phyloP scores from a whole-genome alignment of 177 flowering plant species.

The Vitis hybrid region DNA sequence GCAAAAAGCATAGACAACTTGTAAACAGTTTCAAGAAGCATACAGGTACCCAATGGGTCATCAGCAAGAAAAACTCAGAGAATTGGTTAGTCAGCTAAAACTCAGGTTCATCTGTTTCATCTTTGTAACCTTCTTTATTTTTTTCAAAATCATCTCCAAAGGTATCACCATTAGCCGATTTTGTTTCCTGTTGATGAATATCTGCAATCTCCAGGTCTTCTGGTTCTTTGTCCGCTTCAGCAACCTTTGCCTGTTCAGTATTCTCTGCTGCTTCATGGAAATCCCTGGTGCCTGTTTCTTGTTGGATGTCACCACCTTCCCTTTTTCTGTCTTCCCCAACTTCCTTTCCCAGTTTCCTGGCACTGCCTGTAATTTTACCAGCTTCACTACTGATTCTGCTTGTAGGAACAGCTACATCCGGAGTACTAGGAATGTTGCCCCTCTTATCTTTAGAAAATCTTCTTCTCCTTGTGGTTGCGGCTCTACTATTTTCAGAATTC shows the following conservation, averaged over 20 bases:
- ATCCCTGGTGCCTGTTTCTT: not conserved
- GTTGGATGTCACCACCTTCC: slow-evolving; percentile 8
- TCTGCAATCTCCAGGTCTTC: slow-evolving; percentile 15
- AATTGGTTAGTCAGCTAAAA: slow-evolving; percentile 15
- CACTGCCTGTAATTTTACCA: not conserved
- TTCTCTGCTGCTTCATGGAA: not conserved
- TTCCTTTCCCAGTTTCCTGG: not conserved
- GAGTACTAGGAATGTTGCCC: not conserved
- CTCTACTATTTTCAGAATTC: slow-evolving; percentile 14
- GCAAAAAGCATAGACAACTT: not conserved
- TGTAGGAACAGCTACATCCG: not conserved
- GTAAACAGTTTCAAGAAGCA: not conserved
- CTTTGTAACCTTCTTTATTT: slow-evolving; percentile 16
- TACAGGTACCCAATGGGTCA: not conserved
- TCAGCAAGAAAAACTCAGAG: not conserved
- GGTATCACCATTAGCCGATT: slow-evolving; percentile 1
- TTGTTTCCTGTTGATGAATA: not conserved
- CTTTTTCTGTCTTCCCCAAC: slow-evolving; percentile 2
- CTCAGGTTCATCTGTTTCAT: slow-evolving; percentile 18
- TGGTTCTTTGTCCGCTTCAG: not conserved
- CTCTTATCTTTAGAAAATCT: not conserved
- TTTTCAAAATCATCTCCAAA: slow-evolving; percentile 11
- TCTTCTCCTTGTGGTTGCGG: slow-evolving; percentile 6
- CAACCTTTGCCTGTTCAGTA: not conserved
- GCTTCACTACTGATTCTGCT: not conserved